Base-by-base conservation (phyloP, 2,329 filamentous ascomycete genomes). In the Fusarium coffeatum region DNA sequence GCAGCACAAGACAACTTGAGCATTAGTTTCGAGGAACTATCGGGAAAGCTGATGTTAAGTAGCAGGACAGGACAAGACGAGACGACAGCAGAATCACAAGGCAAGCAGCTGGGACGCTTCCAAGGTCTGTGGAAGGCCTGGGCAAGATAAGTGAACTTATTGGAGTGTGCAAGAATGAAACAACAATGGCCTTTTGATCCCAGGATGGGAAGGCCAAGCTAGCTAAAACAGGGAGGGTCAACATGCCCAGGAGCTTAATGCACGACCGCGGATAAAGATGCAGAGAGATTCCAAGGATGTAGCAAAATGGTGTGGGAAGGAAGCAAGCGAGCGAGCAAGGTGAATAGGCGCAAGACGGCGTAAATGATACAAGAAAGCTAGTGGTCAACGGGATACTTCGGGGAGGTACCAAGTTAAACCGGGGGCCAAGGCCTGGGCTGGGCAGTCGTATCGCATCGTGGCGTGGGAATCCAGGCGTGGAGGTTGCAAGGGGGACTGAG, bases 191-290 rank as follows among this genome's bases (percentile, higher is more conserved):
- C 63, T 62, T 73, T 70, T 69, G 62, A 58, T 59, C 55, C 55
- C 53, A 56, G 62, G 61, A 42, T 55, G 55, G 53, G 58, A 53
- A 42, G 46, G 32, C 65, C 61, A 65, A 71, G 55, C 63, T 59
- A 68, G 49, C 72, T 76, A 64, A 73, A 73, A 75, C 74, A 76
- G 50, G 57, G 58, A 71, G 66, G 72, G 69, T 74, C 74, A 72
- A 68, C 55, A 70, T 59, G 51, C 60, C 64, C 63, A 72, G 64
- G 58, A 67, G 64, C 65, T 64, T 49, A 64, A 76, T 73, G 73
- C 72, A 71, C 72, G 64, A 66, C 71, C 68, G 59, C 70, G 73
- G 73, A 72, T 74, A 75, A 75, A 74, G 51, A 71, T 69, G 68
- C 68, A 71, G 65, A 65, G 55, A 62, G 59, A 48, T 66, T 64